These are phyloP conservation scores for Bisporella sp. DNA, from an alignment of 2,329 filamentous ascomycete species.

Conservation along the genomic window DNA sequence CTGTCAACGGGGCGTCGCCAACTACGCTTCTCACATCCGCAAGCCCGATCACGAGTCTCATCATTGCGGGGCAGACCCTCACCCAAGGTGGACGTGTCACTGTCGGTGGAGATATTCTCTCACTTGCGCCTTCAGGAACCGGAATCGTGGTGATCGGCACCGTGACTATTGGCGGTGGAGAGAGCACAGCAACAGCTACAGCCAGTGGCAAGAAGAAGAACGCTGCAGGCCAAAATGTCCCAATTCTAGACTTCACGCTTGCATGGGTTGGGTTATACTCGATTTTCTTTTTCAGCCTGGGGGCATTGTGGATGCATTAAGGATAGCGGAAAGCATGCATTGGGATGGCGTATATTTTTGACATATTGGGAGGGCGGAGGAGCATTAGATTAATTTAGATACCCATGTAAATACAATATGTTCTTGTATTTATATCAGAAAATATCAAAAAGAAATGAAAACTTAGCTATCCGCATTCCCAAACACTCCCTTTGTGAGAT, in stretches of 20 bases:
- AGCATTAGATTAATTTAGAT: neutral
- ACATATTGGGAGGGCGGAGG: neutral
- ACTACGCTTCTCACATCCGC: conserved; percentile 5
- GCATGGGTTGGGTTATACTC: neutral
- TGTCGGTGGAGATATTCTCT: conserved; percentile 21
- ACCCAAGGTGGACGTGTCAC: conserved; percentile 21
- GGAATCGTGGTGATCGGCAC: conserved; percentile 20
- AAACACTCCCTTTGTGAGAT: too few species aligned
- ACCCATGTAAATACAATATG: neutral
- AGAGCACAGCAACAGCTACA: conserved; percentile 8
- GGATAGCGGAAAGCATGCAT: conserved; percentile 1
- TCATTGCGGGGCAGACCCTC: conserved; percentile 21
- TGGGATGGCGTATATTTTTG: neutral
- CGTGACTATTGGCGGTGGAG: conserved; percentile 15
- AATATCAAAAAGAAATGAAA: neutral
- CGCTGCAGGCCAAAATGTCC: conserved; percentile 1
- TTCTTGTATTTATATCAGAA: neutral
- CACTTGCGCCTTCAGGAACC: conserved; percentile 16
- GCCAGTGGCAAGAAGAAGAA: conserved; percentile 16
- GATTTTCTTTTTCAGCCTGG: neutral
- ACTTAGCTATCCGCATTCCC: too few species aligned
- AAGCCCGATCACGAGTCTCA: conserved; percentile 6
- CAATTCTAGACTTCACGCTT: neutral
- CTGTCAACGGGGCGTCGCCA: conserved; percentile 6
- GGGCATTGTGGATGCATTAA: conserved; percentile 5